Percentiles rank a stretch among this genome's conserved stretches.
Evolutionary conservation across 129 eudicot genomes (phyloP).

Genomic region (Artemisia tridentata): DNA sequence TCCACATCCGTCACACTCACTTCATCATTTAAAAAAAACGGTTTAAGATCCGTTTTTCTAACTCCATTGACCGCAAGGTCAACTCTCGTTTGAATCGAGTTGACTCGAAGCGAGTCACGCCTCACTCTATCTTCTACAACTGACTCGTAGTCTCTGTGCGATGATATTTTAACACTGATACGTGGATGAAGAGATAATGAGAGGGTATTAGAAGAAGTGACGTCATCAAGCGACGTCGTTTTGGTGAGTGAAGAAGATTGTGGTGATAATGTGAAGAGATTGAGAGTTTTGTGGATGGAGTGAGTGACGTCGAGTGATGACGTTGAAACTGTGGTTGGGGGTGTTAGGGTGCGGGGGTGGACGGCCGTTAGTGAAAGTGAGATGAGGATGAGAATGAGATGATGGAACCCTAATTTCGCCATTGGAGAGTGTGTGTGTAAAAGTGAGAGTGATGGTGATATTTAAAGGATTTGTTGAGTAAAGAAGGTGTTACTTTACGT

Average conservation of each 20-base stretch:
- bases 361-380: background rate
- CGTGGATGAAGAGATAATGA: conserved; percentile 65
- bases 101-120: conserved; percentile 76
- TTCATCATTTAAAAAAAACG: conserved; percentile 25
- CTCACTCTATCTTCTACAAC: conserved; percentile 48
- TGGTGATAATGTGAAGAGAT: conserved; percentile 31
- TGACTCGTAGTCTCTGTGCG: conserved; percentile 47
- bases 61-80: conserved; percentile 56
- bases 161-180: conserved; percentile 34
- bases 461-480: conserved; percentile 31
- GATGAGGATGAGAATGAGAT: conserved; percentile 17
- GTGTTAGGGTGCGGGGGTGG: conserved; percentile 33
- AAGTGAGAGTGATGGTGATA: background rate
- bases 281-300: conserved; percentile 44
- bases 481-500: conserved; percentile 21
- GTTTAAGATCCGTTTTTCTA: conserved; percentile 50
- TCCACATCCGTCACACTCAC: conserved; percentile 16
- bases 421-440: conserved; percentile 26
- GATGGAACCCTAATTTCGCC: conserved; percentile 32
- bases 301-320: conserved; percentile 47
- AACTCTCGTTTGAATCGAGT: conserved; percentile 52
- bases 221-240: conserved; percentile 3
- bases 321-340: conserved; percentile 18
- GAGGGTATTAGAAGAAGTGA: conserved; percentile 37
- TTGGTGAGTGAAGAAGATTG: conserved; percentile 14